Conservation (phyloP, 371 early-diverging fungal species). For the Smittium culicis region DNA sequence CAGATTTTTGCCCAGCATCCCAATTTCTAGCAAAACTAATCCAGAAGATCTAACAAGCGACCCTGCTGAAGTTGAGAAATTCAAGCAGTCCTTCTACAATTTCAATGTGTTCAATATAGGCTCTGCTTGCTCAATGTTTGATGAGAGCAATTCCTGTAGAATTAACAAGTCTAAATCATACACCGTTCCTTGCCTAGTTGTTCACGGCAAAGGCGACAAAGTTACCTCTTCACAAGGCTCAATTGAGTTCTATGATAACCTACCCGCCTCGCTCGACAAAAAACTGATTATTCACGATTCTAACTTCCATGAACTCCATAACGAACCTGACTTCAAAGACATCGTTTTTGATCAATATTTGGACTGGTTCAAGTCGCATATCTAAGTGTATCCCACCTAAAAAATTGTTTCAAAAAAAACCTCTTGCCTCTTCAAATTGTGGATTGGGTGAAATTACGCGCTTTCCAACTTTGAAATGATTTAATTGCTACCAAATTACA, state of each 20-base stretch:
- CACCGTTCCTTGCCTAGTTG: conserved; percentile 21
- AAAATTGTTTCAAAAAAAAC: too few species aligned
- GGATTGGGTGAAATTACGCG: too few species aligned
- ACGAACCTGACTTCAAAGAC: conserved; percentile 22
- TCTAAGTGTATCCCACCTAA: too few species aligned
- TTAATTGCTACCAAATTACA: too few species aligned
- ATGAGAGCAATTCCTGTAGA: conserved; percentile 12
- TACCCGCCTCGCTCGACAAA: conserved; percentile 24
- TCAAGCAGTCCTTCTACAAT: conserved; percentile 19
- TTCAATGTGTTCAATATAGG: conserved; percentile 21
- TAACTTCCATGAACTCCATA: conserved; percentile 30
- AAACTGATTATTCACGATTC: conserved; percentile 20
- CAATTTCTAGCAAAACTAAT: conserved; percentile 19
- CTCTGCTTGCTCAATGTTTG: conserved; percentile 18
- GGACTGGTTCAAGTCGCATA: conserved; percentile 20
- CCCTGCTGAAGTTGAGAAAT: conserved; percentile 18
- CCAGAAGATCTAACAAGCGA: conserved; percentile 25
- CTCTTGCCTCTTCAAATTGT: too few species aligned
- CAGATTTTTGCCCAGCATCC: conserved; percentile 20
- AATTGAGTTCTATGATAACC: conserved; percentile 15
- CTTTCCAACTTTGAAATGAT: too few species aligned
- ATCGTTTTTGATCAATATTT: conserved; percentile 16
- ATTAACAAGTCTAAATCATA: conserved; percentile 7
- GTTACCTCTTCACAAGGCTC: conserved; percentile 22
- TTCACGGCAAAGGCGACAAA: conserved; percentile 29